A percentile compares a stretch with the other conserved stretches of the same genome.
phyloP scores from a whole-genome alignment of 768 basidiomycete genomes.

The Roridomyces roridus region DNA sequence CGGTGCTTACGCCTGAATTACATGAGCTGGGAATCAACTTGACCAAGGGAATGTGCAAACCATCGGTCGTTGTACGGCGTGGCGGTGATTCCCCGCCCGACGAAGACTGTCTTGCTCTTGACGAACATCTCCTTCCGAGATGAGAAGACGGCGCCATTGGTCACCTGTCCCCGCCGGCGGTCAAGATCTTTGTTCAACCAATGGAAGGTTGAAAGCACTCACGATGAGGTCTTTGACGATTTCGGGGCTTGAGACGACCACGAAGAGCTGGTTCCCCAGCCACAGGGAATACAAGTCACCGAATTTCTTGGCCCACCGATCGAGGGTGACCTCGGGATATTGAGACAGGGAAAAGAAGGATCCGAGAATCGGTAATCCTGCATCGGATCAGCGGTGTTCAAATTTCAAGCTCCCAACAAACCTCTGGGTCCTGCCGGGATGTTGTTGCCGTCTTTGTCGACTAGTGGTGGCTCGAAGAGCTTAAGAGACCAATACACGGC shows the following conservation, averaged over 20 bases:
- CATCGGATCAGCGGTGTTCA: too few relatives aligned
- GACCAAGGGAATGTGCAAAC: conserved; percentile 21
- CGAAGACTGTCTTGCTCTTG: conserved; percentile 42
- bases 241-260: conserved; percentile 41
- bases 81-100: conserved; percentile 39
- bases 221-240: conserved; percentile 39
- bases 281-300: conserved; percentile 43
- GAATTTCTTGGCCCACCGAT: conserved; percentile 39
- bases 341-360: conserved; percentile 32
- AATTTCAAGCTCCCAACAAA: neutral
- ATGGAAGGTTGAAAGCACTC: too few relatives aligned
- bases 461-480: too few relatives aligned
- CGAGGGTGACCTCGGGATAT: conserved; percentile 40
- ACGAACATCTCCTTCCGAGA: conserved; percentile 40
- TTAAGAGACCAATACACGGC: too few relatives aligned
- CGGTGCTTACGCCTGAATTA: conserved; percentile 27
- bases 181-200: too few relatives aligned
- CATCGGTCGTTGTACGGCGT: conserved; percentile 39
- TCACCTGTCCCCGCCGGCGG: conserved; percentile 18
- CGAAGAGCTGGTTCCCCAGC: conserved; percentile 45
- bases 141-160: conserved; percentile 42
- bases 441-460: too few relatives aligned
- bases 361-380: too few relatives aligned
- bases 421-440: too few relatives aligned
- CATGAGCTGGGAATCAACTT: neutral